phyloP scores from a whole-genome alignment of 345 rosid genomes.

The Moricandia moricandioides region DNA sequence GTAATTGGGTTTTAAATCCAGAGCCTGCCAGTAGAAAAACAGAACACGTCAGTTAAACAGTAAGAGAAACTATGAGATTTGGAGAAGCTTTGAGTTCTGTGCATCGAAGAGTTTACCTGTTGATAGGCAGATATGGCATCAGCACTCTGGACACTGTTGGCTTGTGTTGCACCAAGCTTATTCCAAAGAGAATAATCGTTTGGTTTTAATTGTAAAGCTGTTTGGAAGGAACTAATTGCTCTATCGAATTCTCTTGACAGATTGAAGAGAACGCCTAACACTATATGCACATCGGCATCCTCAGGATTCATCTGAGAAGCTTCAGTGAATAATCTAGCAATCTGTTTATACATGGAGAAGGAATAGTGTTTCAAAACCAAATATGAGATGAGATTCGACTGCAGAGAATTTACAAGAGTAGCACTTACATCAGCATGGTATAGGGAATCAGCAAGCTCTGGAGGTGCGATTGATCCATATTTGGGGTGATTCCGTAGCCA shows the following conservation, averaged over 20 bases:
- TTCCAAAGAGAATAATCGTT: slow-evolving; percentile 99
- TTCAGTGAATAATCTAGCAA: slow-evolving; percentile 75
- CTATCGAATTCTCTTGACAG: slow-evolving; percentile 89
- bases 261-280: slow-evolving; percentile 89
- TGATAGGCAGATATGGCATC: slow-evolving; percentile 99
- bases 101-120: slow-evolving; percentile 44
- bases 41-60: neutral
- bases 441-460: slow-evolving; percentile 63
- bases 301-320: slow-evolving; percentile 93
- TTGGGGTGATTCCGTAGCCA: slow-evolving; percentile 90
- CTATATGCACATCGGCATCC: slow-evolving; percentile 96
- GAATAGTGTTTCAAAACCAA: slow-evolving; percentile 14
- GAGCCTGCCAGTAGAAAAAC: slow-evolving; percentile 54
- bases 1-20: slow-evolving; percentile 97
- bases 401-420: slow-evolving; percentile 5
- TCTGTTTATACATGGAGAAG: slow-evolving; percentile 35
- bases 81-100: neutral
- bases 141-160: slow-evolving; percentile 96
- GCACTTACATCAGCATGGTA: slow-evolving; percentile 85
- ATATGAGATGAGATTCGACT: slow-evolving; percentile 3
- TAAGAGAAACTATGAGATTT: neutral
- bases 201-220: slow-evolving; percentile 85
- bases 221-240: slow-evolving; percentile 79
- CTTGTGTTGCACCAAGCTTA: slow-evolving; percentile 98
- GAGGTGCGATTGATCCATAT: slow-evolving; percentile 67